Conservation (phyloP, 108 stramenopile species). For the Cyclostephanos tholiformis region DNA sequence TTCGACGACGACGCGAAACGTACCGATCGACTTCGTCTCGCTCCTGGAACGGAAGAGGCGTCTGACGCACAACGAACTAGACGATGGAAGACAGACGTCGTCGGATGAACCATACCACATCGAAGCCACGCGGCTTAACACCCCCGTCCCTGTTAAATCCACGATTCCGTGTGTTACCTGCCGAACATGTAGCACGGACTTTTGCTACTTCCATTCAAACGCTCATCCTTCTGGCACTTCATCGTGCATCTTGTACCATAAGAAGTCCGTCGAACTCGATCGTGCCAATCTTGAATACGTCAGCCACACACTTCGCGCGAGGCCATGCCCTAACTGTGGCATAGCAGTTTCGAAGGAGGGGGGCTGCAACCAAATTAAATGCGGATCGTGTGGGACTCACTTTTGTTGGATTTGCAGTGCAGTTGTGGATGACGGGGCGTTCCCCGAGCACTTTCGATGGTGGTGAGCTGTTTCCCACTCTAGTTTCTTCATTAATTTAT, state of each 20-base stretch:
- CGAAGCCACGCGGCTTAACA: constrained; percentile 13
- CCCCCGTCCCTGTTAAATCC: constrained; percentile 12
- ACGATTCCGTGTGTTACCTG: constrained; percentile 45
- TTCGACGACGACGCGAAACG: no score
- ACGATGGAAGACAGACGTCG: no score
- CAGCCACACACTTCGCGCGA: constrained; percentile 42
- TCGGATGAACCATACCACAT: no score
- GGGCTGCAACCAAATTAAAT: constrained; percentile 68
- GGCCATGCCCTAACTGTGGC: constrained; percentile 59
- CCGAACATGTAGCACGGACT: constrained; percentile 39
- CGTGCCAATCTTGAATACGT: constrained; percentile 46
- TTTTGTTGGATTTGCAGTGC: constrained; percentile 60
- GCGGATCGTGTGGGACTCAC: constrained; percentile 41
- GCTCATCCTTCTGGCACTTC: constrained; percentile 33
- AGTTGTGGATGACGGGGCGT: constrained; percentile 59
- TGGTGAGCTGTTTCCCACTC: constrained; percentile 7
- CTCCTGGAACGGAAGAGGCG: background rate
- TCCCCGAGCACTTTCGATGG: constrained; percentile 65
- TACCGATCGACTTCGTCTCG: no score
- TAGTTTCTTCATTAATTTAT: no score
- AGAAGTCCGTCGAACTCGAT: constrained; percentile 41
- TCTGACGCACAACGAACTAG: background rate
- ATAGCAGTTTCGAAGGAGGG: constrained; percentile 61
- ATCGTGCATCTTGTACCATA: constrained; percentile 46
- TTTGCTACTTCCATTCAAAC: constrained; percentile 63